phyloP scores from a whole-genome alignment of 208 protist species.

The Spongospora subterranea region DNA sequence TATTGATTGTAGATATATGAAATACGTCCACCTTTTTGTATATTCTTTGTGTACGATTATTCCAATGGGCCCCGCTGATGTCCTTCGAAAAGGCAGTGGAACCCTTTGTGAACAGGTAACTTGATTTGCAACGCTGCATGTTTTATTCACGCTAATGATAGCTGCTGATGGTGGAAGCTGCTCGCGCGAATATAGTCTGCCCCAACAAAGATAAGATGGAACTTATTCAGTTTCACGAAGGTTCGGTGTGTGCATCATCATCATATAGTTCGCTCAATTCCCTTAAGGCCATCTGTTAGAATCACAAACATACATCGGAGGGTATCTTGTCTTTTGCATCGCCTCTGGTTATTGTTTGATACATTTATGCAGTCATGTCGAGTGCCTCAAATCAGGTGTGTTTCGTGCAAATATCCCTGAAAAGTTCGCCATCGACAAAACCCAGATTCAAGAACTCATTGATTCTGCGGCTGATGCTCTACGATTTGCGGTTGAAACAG shows the following conservation, averaged over 20 bases:
- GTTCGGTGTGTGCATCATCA: background rate
- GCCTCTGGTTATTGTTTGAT: background rate
- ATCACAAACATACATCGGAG: conserved; percentile 98
- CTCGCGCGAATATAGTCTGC: conserved; percentile 94
- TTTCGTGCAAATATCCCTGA: conserved; percentile 95
- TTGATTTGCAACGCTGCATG: background rate
- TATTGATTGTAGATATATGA: conserved; percentile 84
- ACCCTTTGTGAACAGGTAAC: conserved; percentile 98
- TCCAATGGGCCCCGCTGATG: conserved; percentile 96
- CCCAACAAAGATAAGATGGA: conserved; percentile 95
- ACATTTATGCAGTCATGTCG: conserved; percentile 79
- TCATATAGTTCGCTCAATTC: background rate
- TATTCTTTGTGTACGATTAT: conserved; percentile 99
- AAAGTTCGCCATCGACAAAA: conserved; percentile 87
- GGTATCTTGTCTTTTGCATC: conserved; percentile 60
- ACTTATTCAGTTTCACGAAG: conserved; percentile 78
- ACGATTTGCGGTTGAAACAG: conserved; percentile 57
- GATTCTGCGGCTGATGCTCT: conserved; percentile 57
- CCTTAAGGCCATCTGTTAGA: conserved; percentile 91
- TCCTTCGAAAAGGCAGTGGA: conserved; percentile 86
- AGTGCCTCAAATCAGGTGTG: conserved; percentile 92
- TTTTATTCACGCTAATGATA: conserved; percentile 33
- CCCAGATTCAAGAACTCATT: conserved; percentile 79
- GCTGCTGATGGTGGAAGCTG: conserved; percentile 81
- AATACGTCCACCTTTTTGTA: conserved; percentile 99